Conservation (phyloP, 495 filamentous ascomycete genomes). For the Lasiosphaeris hirsuta region DNA sequence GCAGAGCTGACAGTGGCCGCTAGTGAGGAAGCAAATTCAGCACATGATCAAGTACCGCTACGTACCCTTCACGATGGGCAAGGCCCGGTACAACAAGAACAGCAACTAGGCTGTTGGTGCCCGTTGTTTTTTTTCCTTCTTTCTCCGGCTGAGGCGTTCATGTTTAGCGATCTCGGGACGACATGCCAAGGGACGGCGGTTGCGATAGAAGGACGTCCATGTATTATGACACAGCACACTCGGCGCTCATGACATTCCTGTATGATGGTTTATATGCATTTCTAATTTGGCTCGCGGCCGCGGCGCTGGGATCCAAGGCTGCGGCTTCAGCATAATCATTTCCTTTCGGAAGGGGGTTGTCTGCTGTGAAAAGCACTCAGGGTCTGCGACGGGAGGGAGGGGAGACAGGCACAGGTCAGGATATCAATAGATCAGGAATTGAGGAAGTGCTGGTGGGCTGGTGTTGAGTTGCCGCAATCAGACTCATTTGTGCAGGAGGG, state of each 20-base stretch:
- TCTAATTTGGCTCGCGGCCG: conserved; percentile 12
- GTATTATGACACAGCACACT: conserved; percentile 18
- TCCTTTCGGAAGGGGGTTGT: conserved; percentile 8
- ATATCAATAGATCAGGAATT: neutral
- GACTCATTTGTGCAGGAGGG: no score
- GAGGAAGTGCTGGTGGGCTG: neutral
- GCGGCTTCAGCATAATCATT: conserved; percentile 15
- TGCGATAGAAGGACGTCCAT: conserved; percentile 14
- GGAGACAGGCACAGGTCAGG: neutral
- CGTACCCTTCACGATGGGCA: conserved; percentile 91
- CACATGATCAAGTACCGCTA: conserved; percentile 99
- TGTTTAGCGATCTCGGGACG: neutral
- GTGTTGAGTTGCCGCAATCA: neutral
- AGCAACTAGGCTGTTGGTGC: conserved; percentile 33
- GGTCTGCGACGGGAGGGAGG: conserved; percentile 1
- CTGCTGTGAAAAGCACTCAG: neutral
- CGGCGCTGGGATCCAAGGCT: conserved; percentile 14
- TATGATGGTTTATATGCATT: conserved; percentile 15
- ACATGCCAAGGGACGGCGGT: neutral
- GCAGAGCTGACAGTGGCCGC: conserved; percentile 23
- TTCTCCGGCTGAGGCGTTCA: neutral
- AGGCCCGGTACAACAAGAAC: conserved; percentile 70
- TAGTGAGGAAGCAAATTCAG: conserved; percentile 97
- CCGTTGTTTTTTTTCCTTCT: neutral
- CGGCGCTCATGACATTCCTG: conserved; percentile 19